These are phyloP conservation scores for Solanum etuberosum DNA, from an alignment of 257 asterid species.

Conservation along the genomic window DNA sequence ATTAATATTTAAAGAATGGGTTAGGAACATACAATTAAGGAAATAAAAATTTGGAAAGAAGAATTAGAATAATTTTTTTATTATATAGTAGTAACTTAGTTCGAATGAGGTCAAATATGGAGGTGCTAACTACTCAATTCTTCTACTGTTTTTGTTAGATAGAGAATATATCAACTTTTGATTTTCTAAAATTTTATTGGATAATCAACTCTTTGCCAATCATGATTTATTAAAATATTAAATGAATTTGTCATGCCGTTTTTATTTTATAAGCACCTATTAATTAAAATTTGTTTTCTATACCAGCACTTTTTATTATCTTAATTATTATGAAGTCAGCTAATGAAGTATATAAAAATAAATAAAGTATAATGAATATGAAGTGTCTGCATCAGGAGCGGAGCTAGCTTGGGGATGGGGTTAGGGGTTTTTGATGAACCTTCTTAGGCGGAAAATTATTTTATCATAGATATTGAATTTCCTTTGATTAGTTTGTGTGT, in stretches of 20 bases:
- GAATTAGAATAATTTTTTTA: background rate
- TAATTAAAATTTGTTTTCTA: background rate
- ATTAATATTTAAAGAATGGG: background rate
- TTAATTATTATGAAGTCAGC: background rate
- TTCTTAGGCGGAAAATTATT: background rate
- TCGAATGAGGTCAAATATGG: background rate
- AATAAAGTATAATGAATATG: background rate
- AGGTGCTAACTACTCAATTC: background rate
- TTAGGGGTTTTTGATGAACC: too few species aligned
- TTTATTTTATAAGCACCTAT: background rate
- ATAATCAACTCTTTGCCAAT: background rate
- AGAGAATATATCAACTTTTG: background rate
- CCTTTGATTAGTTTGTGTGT: accelerated
- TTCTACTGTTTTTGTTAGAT: background rate
- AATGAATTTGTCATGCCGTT: background rate
- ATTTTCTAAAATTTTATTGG: background rate
- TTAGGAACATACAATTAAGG: background rate
- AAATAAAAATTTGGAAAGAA: background rate
- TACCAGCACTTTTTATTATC: background rate
- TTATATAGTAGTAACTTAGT: background rate
- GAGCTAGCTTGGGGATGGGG: background rate
- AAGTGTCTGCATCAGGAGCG: too few species aligned
- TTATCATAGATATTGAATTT: too few species aligned
- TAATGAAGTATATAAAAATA: background rate
- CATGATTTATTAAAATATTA: background rate